These are phyloP conservation scores for Dendrobium officinale DNA, from an alignment of 106 monocot genomes.

Conservation along the genomic window DNA sequence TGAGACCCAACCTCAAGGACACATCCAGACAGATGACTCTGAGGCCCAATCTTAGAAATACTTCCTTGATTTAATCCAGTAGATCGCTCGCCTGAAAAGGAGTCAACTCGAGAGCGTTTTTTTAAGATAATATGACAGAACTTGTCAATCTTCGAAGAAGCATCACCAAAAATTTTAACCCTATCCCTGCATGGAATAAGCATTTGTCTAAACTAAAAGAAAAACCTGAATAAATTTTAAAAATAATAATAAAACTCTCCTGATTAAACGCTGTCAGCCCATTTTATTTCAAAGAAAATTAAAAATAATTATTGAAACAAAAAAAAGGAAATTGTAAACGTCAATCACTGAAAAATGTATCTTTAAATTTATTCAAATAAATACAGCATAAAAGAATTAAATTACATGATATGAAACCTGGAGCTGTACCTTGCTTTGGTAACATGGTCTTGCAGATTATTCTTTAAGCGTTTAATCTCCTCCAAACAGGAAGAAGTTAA, in stretches of 20 bases:
- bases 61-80: conserved; percentile 15
- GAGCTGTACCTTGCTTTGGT: conserved; percentile 44
- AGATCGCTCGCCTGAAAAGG: conserved; percentile 28
- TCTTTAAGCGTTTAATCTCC: conserved; percentile 40
- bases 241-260: too few relatives aligned
- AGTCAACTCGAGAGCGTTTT: conserved; percentile 46
- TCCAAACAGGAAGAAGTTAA: conserved; percentile 30
- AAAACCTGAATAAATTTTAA: not conserved
- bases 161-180: conserved; percentile 35
- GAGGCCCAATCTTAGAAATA: conserved; percentile 17
- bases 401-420: not conserved
- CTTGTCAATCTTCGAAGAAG: conserved; percentile 38
- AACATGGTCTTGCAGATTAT: conserved; percentile 24
- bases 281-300: not conserved
- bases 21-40: conserved; percentile 24
- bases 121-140: conserved; percentile 15
- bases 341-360: not conserved
- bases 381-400: not conserved
- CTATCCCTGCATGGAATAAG: conserved; percentile 32
- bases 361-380: not conserved
- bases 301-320: not conserved
- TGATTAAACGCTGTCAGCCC: not conserved
- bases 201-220: not conserved
- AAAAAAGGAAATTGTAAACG: not conserved
- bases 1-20: conserved; percentile 29